A percentile compares a stretch with the other conserved stretches of the same genome.
Conservation (phyloP, 192 early-diverging fungal genomes). For the Gonapodya sp. region DNA sequence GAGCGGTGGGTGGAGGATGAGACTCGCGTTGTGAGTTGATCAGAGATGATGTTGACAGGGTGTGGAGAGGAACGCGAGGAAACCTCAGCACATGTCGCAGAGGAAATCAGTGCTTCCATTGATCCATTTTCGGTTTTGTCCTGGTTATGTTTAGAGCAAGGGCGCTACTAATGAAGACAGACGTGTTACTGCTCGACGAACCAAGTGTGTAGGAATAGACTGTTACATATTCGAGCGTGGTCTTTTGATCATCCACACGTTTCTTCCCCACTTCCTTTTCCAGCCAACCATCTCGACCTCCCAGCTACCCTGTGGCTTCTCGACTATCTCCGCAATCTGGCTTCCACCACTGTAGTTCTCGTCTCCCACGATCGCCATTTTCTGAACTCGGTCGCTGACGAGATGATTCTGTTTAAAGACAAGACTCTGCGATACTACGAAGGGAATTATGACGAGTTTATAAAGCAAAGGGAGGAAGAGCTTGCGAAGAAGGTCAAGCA, state of each 20-base stretch:
- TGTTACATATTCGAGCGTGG: not conserved
- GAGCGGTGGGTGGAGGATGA: slow-evolving; percentile 88
- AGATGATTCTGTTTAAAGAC: slow-evolving; percentile 68
- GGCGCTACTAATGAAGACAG: slow-evolving; percentile 71
- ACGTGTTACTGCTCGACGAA: slow-evolving; percentile 77
- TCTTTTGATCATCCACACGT: not conserved
- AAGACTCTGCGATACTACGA: slow-evolving; percentile 61
- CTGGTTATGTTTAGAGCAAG: slow-evolving; percentile 33
- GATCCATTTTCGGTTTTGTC: not conserved
- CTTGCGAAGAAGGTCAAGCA: slow-evolving; percentile 48
- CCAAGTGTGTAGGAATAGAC: slow-evolving; percentile 37
- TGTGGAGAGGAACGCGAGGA: no score
- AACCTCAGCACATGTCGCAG: no score
- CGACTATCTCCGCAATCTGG: slow-evolving; percentile 51
- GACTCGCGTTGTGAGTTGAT: slow-evolving; percentile 56
- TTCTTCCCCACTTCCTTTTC: not conserved
- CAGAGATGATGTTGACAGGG: no score
- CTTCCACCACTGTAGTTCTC: slow-evolving; percentile 61
- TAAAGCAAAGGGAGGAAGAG: slow-evolving; percentile 50
- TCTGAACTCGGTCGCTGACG: slow-evolving; percentile 63
- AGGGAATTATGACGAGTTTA: slow-evolving; percentile 82
- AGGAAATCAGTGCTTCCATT: no score
- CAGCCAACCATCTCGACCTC: slow-evolving; percentile 78
- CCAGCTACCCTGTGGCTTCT: slow-evolving; percentile 89
- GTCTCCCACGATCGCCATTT: slow-evolving; percentile 90